Conservation (phyloP, 2,329 filamentous ascomycete genomes). For the Phialocephala subalpina region DNA sequence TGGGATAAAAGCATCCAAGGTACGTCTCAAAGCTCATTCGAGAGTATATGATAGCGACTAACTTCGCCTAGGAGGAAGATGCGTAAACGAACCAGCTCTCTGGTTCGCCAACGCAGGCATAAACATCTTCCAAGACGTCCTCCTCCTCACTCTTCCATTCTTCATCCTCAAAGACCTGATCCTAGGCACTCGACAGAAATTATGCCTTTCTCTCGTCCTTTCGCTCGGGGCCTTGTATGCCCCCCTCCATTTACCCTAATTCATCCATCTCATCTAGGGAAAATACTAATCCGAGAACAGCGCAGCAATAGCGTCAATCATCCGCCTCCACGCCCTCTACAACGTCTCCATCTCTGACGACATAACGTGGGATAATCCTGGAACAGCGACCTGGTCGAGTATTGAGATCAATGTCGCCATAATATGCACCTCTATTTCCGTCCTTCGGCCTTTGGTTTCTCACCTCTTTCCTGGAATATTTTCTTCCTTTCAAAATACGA, state of each 20-base stretch:
- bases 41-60: no score
- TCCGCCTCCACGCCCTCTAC: constrained; percentile 19
- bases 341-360: constrained; percentile 12
- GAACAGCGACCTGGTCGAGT: constrained; percentile 15
- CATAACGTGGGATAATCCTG: constrained; percentile 21
- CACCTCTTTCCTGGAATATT: background rate
- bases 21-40: no score
- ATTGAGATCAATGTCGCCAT: constrained; percentile 2
- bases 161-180: constrained; percentile 18
- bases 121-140: constrained; percentile 19
- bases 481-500: no score
- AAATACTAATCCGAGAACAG: constrained; percentile 3
- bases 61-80: constrained; percentile 14
- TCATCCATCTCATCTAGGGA: no score
- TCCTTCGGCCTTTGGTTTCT: background rate
- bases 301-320: constrained; percentile 19
- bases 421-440: background rate
- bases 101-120: constrained; percentile 22
- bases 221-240: constrained; percentile 20
- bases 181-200: constrained; percentile 14
- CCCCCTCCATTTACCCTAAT: background rate
- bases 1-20: constrained; percentile 23
- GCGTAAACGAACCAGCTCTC: constrained; percentile 17
- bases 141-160: constrained; percentile 16
- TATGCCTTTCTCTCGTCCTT: constrained; percentile 8